Evolutionary conservation across 768 basidiomycete species (phyloP).

Genomic region (Dentipellis sp.): DNA sequence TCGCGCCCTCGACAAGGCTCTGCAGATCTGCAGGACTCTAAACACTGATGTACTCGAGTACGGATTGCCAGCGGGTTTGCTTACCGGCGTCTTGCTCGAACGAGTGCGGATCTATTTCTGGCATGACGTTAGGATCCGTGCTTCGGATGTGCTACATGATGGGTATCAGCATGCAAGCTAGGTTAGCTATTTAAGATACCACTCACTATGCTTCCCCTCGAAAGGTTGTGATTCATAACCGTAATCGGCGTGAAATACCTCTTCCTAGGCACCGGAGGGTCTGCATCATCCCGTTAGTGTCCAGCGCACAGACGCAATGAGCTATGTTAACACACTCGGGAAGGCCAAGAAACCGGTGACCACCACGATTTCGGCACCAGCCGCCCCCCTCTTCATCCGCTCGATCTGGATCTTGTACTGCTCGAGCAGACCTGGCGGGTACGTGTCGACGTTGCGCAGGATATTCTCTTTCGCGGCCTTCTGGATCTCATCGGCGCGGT

Average conservation of each 20-base stretch:
- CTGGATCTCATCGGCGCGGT: conserved; percentile 1
- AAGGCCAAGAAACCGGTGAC: neutral
- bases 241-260: conserved; percentile 1
- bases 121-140: conserved; percentile 6
- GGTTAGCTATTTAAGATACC: conserved; percentile 10
- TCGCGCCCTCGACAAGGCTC: conserved; percentile 11
- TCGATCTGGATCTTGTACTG: conserved; percentile 10
- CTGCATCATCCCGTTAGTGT: conserved; percentile 4
- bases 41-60: no score
- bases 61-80: neutral
- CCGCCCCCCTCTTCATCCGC: conserved; percentile 1
- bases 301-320: neutral
- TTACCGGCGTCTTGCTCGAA: conserved; percentile 14
- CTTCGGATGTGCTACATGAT: conserved; percentile 15
- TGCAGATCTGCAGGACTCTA: conserved; percentile 3
- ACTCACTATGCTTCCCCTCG: conserved; percentile 14
- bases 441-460: neutral
- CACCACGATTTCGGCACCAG: conserved; percentile 3
- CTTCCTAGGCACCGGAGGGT: neutral
- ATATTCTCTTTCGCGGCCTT: conserved; percentile 3
- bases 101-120: conserved; percentile 13
- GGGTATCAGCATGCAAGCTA: neutral
- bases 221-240: conserved; percentile 4
- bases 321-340: neutral
- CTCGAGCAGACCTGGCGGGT: conserved; percentile 4